phyloP scores from a whole-genome alignment of 2,329 filamentous ascomycete genomes.

The Raffaelea albimanens region DNA sequence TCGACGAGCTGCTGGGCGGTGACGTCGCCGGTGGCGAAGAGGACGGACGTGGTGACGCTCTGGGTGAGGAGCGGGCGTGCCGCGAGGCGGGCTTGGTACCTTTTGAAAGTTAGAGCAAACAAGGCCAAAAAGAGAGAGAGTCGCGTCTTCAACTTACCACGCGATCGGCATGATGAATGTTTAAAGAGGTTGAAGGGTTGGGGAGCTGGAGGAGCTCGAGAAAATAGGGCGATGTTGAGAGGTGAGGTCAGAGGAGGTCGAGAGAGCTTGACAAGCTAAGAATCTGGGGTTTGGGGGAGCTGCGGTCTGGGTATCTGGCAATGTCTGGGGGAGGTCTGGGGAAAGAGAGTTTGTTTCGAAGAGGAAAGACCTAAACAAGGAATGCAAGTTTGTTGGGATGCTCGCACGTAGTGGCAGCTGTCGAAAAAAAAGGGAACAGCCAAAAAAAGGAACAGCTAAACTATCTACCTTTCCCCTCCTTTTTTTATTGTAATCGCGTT shows the following conservation, averaged over 20 bases:
- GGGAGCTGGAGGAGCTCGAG: background rate
- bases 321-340: too few species aligned
- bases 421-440: background rate
- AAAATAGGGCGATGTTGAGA: background rate
- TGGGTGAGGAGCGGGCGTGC: constrained; percentile 81
- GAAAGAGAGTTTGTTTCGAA: too few species aligned
- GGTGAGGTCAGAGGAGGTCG: background rate
- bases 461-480: too few species aligned
- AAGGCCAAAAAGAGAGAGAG: background rate
- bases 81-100: constrained; percentile 81
- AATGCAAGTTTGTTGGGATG: too few species aligned
- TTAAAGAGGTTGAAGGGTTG: background rate
- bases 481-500: too few species aligned
- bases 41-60: constrained; percentile 78
- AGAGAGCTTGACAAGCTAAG: too few species aligned
- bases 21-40: constrained; percentile 87
- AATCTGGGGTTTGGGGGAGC: too few species aligned
- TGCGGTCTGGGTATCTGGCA: too few species aligned
- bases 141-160: background rate
- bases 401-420: too few species aligned
- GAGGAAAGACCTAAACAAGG: too few species aligned
- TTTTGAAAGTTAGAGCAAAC: constrained; percentile 20
- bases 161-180: background rate
- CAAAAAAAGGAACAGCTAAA: background rate
- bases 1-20: constrained; percentile 89